Percentiles rank a stretch among this genome's conserved stretches.
Evolutionary conservation across 805 yeast species (phyloP).

Genomic region (Torulaspora microellipsoides): DNA sequence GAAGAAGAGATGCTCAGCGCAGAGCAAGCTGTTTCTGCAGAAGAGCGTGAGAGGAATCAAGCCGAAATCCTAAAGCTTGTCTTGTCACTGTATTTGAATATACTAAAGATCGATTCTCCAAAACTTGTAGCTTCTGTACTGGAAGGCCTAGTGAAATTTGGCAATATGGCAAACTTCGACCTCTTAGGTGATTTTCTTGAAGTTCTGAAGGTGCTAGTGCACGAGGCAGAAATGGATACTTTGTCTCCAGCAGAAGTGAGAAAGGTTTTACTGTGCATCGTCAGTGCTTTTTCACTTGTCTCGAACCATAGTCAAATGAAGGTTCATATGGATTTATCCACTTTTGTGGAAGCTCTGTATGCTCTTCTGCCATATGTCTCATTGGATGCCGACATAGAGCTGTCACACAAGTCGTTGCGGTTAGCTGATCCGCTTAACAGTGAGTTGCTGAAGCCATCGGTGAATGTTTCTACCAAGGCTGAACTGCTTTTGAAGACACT

Average conservation of each 20-base stretch:
- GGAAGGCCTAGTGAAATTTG: constrained; percentile 87
- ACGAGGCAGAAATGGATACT: constrained; percentile 46
- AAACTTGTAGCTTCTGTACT: constrained; percentile 78
- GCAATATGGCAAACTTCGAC: constrained; percentile 90
- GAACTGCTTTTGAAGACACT: constrained; percentile 74
- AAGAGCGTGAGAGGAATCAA: constrained; percentile 81
- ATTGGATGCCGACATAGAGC: constrained; percentile 78
- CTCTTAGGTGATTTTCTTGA: constrained; percentile 88
- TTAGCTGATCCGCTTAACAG: constrained; percentile 68
- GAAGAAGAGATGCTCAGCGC: constrained; percentile 88
- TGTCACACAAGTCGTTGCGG: constrained; percentile 74
- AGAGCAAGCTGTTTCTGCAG: constrained; percentile 79
- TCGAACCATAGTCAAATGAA: constrained; percentile 68
- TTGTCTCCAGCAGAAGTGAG: constrained; percentile 51
- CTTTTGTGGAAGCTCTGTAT: constrained; percentile 74
- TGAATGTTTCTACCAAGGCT: constrained; percentile 83
- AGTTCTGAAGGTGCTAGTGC: constrained; percentile 77
- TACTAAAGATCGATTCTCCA: constrained; percentile 59
- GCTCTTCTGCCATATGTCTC: constrained; percentile 61
- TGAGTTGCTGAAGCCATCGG: constrained; percentile 55
- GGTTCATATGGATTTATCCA: constrained; percentile 74
- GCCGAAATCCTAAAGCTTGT: constrained; percentile 74
- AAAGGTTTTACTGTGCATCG: constrained; percentile 74
- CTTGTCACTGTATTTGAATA: constrained; percentile 69
- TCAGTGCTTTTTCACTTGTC: constrained; percentile 83